Evolutionary conservation across 2,329 filamentous ascomycete species (phyloP).

Genomic region (Fusarium subtropicale): DNA sequence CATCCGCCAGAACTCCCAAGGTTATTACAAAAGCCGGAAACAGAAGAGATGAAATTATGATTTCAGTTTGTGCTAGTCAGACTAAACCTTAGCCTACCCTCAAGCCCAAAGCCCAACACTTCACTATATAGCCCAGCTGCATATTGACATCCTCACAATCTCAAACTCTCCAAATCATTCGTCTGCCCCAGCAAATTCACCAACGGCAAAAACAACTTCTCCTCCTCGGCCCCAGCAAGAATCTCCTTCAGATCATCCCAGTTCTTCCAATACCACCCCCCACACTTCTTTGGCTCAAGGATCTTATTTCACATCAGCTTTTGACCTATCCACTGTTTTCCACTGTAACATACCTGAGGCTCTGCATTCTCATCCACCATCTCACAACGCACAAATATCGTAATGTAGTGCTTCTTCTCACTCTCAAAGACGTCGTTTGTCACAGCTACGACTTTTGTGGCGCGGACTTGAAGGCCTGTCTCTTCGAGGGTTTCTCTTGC

Average conservation of each 20-base stretch:
- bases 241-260: constrained; percentile 57
- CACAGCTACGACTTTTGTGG: constrained; percentile 65
- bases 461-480: constrained; percentile 69
- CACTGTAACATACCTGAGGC: constrained; percentile 62
- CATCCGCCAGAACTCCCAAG: not conserved
- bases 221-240: constrained; percentile 21
- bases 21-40: not conserved
- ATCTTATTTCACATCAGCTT: constrained; percentile 43
- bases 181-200: constrained; percentile 48
- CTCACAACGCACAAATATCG: constrained; percentile 72
- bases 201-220: constrained; percentile 51
- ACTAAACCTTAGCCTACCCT: not conserved
- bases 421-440: constrained; percentile 74
- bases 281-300: constrained; percentile 64
- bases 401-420: constrained; percentile 78
- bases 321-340: not conserved
- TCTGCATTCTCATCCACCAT: constrained; percentile 60
- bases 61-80: not conserved
- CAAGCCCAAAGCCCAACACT: too few relatives aligned
- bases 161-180: constrained; percentile 37
- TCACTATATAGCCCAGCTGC: not conserved
- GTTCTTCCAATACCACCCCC: constrained; percentile 61
- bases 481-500: constrained; percentile 77
- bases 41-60: not conserved
- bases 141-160: not conserved